These are phyloP conservation scores for Loxodes magnus DNA, from an alignment of 73 alveolate genomes.

Conservation along the genomic window DNA sequence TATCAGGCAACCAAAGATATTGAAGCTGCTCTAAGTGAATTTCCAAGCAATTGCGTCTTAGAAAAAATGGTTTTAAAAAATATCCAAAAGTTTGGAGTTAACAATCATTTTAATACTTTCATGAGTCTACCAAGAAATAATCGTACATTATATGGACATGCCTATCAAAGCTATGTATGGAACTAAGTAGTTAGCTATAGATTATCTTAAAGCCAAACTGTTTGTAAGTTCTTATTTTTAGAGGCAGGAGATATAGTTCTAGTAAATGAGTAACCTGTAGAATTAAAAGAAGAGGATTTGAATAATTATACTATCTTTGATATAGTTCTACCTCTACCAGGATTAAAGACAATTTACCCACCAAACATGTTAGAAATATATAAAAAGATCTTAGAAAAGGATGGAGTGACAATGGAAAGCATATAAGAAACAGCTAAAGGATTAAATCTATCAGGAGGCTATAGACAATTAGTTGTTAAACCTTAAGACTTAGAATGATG, in stretches of 20 bases:
- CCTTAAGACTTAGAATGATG: slow-evolving; percentile 74
- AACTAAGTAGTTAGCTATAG: slow-evolving; percentile 80
- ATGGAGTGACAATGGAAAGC: slow-evolving; percentile 60
- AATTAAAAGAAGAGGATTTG: slow-evolving; percentile 45
- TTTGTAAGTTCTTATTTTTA: slow-evolving; percentile 16
- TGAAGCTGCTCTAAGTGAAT: slow-evolving; percentile 29
- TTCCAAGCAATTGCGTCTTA: slow-evolving; percentile 47
- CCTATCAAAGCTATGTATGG: slow-evolving; percentile 95
- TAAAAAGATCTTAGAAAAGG: slow-evolving; percentile 65
- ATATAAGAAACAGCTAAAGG: slow-evolving; percentile 54
- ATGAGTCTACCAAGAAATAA: slow-evolving; percentile 47
- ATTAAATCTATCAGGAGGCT: slow-evolving; percentile 77
- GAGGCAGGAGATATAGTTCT: slow-evolving; percentile 90
- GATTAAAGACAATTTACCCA: slow-evolving; percentile 69
- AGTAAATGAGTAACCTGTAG: slow-evolving; percentile 41
- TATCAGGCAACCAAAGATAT: slow-evolving; percentile 34
- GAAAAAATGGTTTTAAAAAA: slow-evolving; percentile 68
- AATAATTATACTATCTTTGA: slow-evolving; percentile 54
- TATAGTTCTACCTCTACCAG: slow-evolving; percentile 90
- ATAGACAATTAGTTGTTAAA: slow-evolving; percentile 73
- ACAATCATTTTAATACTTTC: slow-evolving; percentile 59
- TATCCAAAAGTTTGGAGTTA: slow-evolving; percentile 48
- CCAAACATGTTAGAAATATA: slow-evolving; percentile 50
- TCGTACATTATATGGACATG: slow-evolving; percentile 76
- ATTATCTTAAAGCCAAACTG: slow-evolving; percentile 55